phyloP scores from a whole-genome alignment of 257 asterid species.

The Solanum dulcamara region DNA sequence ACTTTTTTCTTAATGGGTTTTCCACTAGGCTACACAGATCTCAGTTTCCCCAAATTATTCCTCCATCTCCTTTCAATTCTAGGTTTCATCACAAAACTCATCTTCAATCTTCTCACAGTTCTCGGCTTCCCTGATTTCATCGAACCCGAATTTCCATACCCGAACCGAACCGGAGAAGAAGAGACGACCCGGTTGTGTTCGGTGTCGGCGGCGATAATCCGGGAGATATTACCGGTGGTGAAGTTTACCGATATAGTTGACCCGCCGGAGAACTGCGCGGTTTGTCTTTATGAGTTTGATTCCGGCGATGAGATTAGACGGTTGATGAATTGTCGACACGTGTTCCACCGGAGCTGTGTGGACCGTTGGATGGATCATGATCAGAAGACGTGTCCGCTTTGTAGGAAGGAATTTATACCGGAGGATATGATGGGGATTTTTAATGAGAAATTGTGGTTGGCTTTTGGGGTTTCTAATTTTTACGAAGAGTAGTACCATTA shows the following conservation, averaged over 20 bases:
- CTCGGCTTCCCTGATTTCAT: slow-evolving; percentile 53
- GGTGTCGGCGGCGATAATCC: background rate
- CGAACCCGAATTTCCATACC: slow-evolving; percentile 4
- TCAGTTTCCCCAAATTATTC: slow-evolving; percentile 59
- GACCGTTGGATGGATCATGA: slow-evolving; percentile 19
- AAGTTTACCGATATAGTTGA: background rate
- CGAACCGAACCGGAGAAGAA: background rate
- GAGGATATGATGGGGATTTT: background rate
- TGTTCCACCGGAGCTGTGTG: slow-evolving; percentile 9
- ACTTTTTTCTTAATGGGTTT: slow-evolving; percentile 49
- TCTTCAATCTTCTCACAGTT: slow-evolving; percentile 18
- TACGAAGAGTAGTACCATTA: background rate
- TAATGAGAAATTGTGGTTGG: background rate
- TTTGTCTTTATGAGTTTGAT: slow-evolving; percentile 8
- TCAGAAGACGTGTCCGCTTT: slow-evolving; percentile 6
- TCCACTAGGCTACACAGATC: slow-evolving; percentile 68
- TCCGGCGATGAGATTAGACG: slow-evolving; percentile 1
- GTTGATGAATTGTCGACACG: slow-evolving; percentile 7
- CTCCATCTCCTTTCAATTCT: slow-evolving; percentile 38
- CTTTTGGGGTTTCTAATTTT: background rate
- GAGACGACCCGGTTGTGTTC: background rate
- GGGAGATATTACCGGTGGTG: background rate
- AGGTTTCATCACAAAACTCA: slow-evolving; percentile 33
- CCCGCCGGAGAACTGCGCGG: slow-evolving; percentile 8
- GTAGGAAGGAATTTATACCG: slow-evolving; percentile 1